Percentiles rank a stretch among this genome's conserved stretches.
phyloP scores from a whole-genome alignment of 2,329 filamentous ascomycete species.

The Cercospora sp. region DNA sequence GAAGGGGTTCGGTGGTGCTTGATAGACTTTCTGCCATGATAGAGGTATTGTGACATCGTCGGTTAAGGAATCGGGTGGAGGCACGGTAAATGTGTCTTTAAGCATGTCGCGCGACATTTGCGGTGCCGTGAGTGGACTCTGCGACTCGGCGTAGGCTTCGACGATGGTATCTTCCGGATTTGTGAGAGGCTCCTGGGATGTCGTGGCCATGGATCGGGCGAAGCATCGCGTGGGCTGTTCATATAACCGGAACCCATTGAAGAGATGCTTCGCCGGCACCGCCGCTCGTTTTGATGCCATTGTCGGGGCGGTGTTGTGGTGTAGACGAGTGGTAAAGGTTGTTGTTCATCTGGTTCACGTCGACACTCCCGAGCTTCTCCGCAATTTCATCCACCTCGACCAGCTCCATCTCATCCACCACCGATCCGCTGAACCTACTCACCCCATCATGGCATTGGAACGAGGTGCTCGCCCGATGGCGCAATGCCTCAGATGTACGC shows the following conservation, averaged over 20 bases:
- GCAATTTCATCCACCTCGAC: conserved; percentile 2
- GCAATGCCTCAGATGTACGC: conserved; percentile 32
- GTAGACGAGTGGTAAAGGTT: conserved; percentile 5
- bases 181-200: conserved; percentile 16
- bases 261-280: conserved; percentile 41
- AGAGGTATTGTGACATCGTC: conserved; percentile 20
- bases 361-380: conserved; percentile 15
- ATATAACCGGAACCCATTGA: conserved; percentile 30
- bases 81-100: conserved; percentile 23
- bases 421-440: background rate
- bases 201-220: conserved; percentile 58
- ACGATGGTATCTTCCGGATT: conserved; percentile 40
- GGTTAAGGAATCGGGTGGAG: conserved; percentile 23
- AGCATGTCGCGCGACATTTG: conserved; percentile 22
- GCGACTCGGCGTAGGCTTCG: conserved; percentile 40
- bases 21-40: conserved; percentile 13
- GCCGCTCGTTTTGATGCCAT: conserved; percentile 46
- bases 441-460: conserved; percentile 31
- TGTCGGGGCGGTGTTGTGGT: conserved; percentile 18
- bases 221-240: conserved; percentile 37
- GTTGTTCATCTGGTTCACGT: conserved; percentile 12
- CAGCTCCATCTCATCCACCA: conserved; percentile 4
- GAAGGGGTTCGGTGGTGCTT: conserved; percentile 45
- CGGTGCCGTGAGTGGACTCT: conserved; percentile 36
- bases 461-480: conserved; percentile 42